Percentiles rank a stretch among this genome's conserved stretches.
Conservation (phyloP, 495 filamentous ascomycete species). For the Penicillium tannophilum region DNA sequence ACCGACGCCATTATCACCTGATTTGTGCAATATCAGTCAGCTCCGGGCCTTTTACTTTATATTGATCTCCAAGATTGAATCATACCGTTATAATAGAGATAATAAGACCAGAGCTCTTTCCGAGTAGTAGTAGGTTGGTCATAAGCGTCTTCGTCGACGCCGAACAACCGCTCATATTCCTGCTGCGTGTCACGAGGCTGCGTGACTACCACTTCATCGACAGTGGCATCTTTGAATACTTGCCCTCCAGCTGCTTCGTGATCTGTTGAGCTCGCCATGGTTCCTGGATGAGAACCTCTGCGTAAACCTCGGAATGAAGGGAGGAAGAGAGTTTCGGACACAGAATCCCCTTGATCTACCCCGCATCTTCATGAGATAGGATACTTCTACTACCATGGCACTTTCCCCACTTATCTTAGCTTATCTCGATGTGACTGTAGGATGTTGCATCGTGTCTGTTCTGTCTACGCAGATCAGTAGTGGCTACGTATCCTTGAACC, state of each 20-base stretch:
- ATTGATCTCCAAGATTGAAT: neutral
- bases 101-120: constrained; percentile 53
- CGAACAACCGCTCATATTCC: constrained; percentile 45
- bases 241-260: neutral
- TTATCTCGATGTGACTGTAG: neutral
- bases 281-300: neutral
- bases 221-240: constrained; percentile 9
- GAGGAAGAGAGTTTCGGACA: constrained; percentile 6
- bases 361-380: constrained; percentile 12
- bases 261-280: constrained; percentile 5
- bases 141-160: constrained; percentile 40
- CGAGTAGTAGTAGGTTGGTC: constrained; percentile 49
- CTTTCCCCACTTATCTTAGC: neutral
- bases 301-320: constrained; percentile 6
- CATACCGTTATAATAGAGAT: constrained; percentile 50
- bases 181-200: constrained; percentile 22
- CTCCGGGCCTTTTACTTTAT: neutral
- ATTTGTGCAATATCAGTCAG: neutral
- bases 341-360: constrained; percentile 11
- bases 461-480: neutral
- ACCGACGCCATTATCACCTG: constrained; percentile 53
- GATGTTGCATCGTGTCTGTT: neutral
- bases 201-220: constrained; percentile 10
- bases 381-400: neutral
- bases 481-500: neutral